These are phyloP conservation scores for Nannochloris sp. DNA, from an alignment of 139 green algal genomes.

Conservation along the genomic window DNA sequence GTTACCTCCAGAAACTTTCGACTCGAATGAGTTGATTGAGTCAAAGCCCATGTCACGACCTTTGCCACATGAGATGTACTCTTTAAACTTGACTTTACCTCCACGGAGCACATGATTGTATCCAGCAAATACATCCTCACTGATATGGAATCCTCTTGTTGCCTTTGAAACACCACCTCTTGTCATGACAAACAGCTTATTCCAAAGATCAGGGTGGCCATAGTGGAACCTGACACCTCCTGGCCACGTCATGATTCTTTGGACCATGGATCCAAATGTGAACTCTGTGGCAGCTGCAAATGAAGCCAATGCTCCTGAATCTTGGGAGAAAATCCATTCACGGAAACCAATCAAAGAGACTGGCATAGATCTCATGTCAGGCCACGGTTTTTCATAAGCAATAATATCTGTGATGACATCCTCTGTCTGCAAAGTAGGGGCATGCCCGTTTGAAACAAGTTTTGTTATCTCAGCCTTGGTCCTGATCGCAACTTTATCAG, in stretches of 20 bases:
- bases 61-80: slow-evolving; percentile 78
- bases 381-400: slow-evolving; percentile 17
- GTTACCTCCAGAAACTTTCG: slow-evolving; percentile 71
- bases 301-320: slow-evolving; percentile 51
- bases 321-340: slow-evolving; percentile 59
- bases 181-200: slow-evolving; percentile 76
- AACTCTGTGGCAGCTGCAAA: slow-evolving; percentile 66
- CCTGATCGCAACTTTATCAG: background rate
- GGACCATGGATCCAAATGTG: slow-evolving; percentile 73
- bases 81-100: slow-evolving; percentile 67
- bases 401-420: background rate
- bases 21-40: slow-evolving; percentile 84
- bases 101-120: slow-evolving; percentile 73
- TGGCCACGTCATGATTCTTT: slow-evolving; percentile 58
- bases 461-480: background rate
- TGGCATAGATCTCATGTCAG: slow-evolving; percentile 25
- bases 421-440: background rate
- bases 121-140: slow-evolving; percentile 57
- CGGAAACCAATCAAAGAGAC: slow-evolving; percentile 55
- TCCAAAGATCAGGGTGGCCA: slow-evolving; percentile 86
- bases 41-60: slow-evolving; percentile 89
- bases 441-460: background rate
- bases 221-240: slow-evolving; percentile 76
- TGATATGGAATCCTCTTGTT: slow-evolving; percentile 44
- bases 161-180: slow-evolving; percentile 57